Evolutionary conservation across 2,329 filamentous ascomycete species (phyloP), one percentile per base, ranked within the genome.

Genomic region (Neophaeococcomyces mojaviensis): DNA sequence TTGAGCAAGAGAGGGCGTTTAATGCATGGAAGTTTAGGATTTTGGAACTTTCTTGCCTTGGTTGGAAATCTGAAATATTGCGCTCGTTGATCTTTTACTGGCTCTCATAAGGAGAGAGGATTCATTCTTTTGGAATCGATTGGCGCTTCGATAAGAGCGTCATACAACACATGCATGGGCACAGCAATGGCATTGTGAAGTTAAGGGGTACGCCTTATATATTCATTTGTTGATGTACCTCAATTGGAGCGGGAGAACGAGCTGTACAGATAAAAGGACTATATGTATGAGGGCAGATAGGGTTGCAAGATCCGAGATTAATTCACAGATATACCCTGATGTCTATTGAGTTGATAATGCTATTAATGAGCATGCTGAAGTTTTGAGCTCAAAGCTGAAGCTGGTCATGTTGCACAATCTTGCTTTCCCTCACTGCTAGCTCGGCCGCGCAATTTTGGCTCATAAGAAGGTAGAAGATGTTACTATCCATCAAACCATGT

Each of bases 181-280:
- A 13, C 8, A 9, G 6, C 18, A n/a, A 18, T 15, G 37, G 22
- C 37, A 39, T 13, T 26, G 4, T 7, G 37, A 20, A 10, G 4
- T 7, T 24, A 3, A n/a, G 6, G 22, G 13, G 15, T 13, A 22
- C n/a, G n/a, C n/a, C 19, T 7, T 42, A 32, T 22, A 33, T 32
- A 20, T 42, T 42, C 39, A 42, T 42, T 22, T 42, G 15, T 42
- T 35, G 18, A 6, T 22, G 13, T 12, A 33, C 28, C 22, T 19
- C 26, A 15, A n/a, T 8, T 5, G 39, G 20, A n/a, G n/a, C 19
- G 7, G 15, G 3, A 16, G 32, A 19, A 38, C 15, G n/a, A 9
- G 18, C 19, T 44, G 42, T 44, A 44, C 42, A 38, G 34, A 24
- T 38, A 37, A 18, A 30, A 15, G 30, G 13, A 37, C 24, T 35